Percentiles rank a stretch among this genome's conserved stretches.
Conservation (phyloP, 176 grass and related monocot species). For the Paspalum vaginatum region DNA sequence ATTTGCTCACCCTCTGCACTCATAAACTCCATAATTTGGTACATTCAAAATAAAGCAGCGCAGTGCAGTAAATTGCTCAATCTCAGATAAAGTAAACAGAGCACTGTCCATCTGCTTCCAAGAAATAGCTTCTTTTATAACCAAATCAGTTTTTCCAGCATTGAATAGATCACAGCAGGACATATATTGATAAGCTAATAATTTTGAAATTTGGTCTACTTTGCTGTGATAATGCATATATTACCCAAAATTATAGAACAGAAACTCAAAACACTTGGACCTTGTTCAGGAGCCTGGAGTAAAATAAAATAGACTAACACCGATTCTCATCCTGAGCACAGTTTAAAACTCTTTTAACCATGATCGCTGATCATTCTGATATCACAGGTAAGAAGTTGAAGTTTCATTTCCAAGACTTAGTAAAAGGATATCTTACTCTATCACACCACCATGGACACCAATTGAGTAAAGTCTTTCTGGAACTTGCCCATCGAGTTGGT, state of each 20-base stretch:
- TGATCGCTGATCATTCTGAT: background rate
- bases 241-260: slow-evolving; percentile 1
- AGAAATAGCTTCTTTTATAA: background rate
- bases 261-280: slow-evolving; percentile 4
- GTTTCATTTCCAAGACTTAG: background rate
- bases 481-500: slow-evolving; percentile 93
- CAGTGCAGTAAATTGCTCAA: background rate
- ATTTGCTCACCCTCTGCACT: background rate
- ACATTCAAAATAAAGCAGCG: slow-evolving; percentile 8
- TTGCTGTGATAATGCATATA: background rate
- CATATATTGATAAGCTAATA: background rate
- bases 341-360: background rate
- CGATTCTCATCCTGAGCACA: background rate
- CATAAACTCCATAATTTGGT: background rate
- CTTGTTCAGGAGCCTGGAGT: background rate
- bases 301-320: background rate
- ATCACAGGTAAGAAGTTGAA: background rate
- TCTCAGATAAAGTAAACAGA: background rate
- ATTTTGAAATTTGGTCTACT: background rate
- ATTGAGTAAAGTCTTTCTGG: slow-evolving; percentile 95
- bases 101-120: background rate
- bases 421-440: slow-evolving; percentile 79
- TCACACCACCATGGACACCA: slow-evolving; percentile 93
- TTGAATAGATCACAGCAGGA: background rate
- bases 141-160: background rate